Conservation (phyloP, 1,284 basidiomycete species). For the Sphaerobolus stellatus region DNA sequence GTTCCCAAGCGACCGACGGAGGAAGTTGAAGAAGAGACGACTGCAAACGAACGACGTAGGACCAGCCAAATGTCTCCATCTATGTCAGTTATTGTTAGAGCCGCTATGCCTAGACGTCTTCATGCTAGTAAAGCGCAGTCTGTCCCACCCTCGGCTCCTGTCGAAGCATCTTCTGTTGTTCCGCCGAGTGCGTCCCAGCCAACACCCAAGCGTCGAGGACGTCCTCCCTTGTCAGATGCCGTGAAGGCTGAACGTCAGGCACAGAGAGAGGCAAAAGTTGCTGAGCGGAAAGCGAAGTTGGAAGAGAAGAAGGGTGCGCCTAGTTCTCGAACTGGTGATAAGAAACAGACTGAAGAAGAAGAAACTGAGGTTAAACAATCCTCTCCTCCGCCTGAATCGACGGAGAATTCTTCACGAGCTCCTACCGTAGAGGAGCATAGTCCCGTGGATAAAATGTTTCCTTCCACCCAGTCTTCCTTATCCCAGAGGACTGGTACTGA, state of each 20-base stretch:
- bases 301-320: slow-evolving; percentile 12
- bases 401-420: background rate
- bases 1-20: no score
- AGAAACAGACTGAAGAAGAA: background rate
- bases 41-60: background rate
- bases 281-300: slow-evolving; percentile 18
- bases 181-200: background rate
- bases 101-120: background rate
- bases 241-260: slow-evolving; percentile 28
- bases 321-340: no score
- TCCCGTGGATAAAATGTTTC: no score
- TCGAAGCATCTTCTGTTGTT: background rate
- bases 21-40: no score
- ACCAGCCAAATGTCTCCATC: background rate
- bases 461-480: no score
- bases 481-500: no score
- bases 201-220: slow-evolving; percentile 23
- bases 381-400: background rate
- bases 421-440: no score
- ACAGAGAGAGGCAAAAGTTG: slow-evolving; percentile 23
- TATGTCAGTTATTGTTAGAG: background rate
- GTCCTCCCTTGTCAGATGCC: slow-evolving; percentile 25
- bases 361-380: background rate
- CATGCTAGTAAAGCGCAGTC: background rate
- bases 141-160: background rate